Base-by-base conservation (phyloP, 73 alveolate genomes). In the Tetrahymena borealis region DNA sequence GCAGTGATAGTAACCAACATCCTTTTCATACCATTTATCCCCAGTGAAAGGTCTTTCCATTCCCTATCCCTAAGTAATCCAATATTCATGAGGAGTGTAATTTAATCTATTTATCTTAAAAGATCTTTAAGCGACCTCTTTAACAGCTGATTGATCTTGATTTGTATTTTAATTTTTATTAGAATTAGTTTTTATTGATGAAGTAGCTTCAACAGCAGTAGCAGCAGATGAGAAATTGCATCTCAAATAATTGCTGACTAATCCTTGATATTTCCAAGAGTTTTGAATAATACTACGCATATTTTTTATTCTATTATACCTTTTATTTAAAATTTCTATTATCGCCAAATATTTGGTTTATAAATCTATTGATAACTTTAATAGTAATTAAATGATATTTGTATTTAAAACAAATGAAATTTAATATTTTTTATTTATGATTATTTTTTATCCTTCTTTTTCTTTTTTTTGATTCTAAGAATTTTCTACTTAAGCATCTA, bases 21-120 rank as follows among this genome's bases (percentile, higher is more conserved):
- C 85, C 38, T 60, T 60, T 60, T 60, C 85, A 60, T 24, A 60
- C 85, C 85, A 60, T 60, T 60, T 60, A 60, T 60, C 85, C 9
- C 85, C 85, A 60, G 85, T 60, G 37, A 60, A 60, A 18, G 85
- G 85, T 60, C 85, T 60, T n/a, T 60, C 85, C 85, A 60, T 60
- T 60, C 85, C 85, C 85, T 24, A 24, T 24, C 85, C 85, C 28
- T 60, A 60, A 60, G 85, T 60, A 20, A 60, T 20, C 85, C 85
- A 60, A 60, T 60, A 60, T 60, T 60, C 85, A 60, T 60, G 85
- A 20, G 85, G 85, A 60, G 85, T 60, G 85, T 5, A 60, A 60
- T 60, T 60, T 60, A 60, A 60, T 60, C 85, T 60, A 60, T 60
- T 60, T 24, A 60, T 60, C 38, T 60, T 60, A 16, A 60, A 60